phyloP scores from a whole-genome alignment of 768 basidiomycete species.

The Pleurotus giganteus region DNA sequence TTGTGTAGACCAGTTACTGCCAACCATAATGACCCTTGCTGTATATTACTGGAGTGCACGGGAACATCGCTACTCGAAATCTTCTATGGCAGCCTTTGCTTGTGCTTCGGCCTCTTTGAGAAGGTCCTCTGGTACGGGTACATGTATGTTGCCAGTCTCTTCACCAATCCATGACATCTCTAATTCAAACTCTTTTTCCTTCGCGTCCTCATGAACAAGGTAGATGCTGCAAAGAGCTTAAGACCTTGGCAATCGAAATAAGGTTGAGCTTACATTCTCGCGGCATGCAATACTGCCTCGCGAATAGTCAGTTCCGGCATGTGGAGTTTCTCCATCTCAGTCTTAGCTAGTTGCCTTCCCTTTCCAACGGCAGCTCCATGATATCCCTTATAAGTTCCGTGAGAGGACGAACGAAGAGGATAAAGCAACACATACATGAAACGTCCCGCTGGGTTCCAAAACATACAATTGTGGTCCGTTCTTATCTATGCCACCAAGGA shows the following conservation, averaged over 20 bases:
- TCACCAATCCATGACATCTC: conserved; percentile 96
- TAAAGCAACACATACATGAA: conserved; percentile 55
- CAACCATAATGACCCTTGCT: too few relatives aligned
- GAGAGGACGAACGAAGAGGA: background rate
- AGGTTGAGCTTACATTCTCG: conserved; percentile 73
- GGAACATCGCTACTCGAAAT: conserved; percentile 36
- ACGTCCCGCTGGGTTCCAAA: conserved; percentile 93
- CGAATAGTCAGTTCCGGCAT: conserved; percentile 73
- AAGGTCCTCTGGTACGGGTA: conserved; percentile 82
- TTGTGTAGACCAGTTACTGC: conserved; percentile 55
- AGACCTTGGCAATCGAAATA: background rate
- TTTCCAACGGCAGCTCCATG: conserved; percentile 97
- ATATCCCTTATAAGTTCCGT: conserved; percentile 64
- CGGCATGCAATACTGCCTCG: conserved; percentile 90
- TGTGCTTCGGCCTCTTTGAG: conserved; percentile 81
- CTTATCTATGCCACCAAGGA: conserved; percentile 88
- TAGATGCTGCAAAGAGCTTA: conserved; percentile 67
- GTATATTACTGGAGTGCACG: conserved; percentile 35
- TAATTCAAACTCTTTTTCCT: conserved; percentile 97
- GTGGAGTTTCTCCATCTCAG: conserved; percentile 95
- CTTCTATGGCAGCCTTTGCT: conserved; percentile 83
- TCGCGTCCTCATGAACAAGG: conserved; percentile 94
- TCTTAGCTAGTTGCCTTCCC: conserved; percentile 97
- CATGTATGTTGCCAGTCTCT: conserved; percentile 78
- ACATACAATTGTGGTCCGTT: conserved; percentile 84